Base-by-base conservation (phyloP, 768 basidiomycete species). In the Hypsizygus marmoreus region DNA sequence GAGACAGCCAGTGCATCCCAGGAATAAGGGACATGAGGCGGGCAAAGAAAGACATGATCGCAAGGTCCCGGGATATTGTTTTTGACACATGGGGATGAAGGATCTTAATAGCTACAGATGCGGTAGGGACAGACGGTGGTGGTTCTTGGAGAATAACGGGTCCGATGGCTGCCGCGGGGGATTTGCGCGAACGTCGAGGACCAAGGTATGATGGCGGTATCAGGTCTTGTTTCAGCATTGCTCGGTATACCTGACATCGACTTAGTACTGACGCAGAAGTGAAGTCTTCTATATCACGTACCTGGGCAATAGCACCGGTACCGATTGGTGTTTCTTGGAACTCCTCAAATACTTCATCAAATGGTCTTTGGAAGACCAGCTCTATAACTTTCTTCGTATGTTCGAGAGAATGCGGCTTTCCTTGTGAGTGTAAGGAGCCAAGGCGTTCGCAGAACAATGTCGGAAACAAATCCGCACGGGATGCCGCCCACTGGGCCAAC, bases 401-500 rank as follows among this genome's bases (percentile, higher is more conserved):
- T 16, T 62, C 53, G 46, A 97, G 67, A 4, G 86, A 73, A 69
- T 99, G 97, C 0, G 89, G 81, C 53, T 78, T 84, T 50, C 85
- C 93, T 47, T 80, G 85, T 1, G 97, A 98, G 63, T 99, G 97
- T 14, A 97, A 74, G 35, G 83, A 79, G 24, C 90, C 91, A 54
- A 99, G 74, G 47, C 80, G 79, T 43, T 89, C 80, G 65, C 97
- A 99, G 14, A 99, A 81, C 10, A 81, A 65, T 16, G 84, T 73
- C 2, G 97, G 92, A 68, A 99, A 98, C 2, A 99, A 74, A 65
- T 99, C 97, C 30, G 86, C 88, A 26, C 97, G 81, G 12, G 95
- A 94, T 11, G 88, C 97, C 6, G 97, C 97, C 97, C 97, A 99
- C 79, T 99, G 97, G 4, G 93, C 89, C 44, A 99, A 79, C 93